A percentile compares a stretch with the other conserved stretches of the same genome.
phyloP scores from a whole-genome alignment of 805 yeast genomes.

The Grigorovia jiainica region DNA sequence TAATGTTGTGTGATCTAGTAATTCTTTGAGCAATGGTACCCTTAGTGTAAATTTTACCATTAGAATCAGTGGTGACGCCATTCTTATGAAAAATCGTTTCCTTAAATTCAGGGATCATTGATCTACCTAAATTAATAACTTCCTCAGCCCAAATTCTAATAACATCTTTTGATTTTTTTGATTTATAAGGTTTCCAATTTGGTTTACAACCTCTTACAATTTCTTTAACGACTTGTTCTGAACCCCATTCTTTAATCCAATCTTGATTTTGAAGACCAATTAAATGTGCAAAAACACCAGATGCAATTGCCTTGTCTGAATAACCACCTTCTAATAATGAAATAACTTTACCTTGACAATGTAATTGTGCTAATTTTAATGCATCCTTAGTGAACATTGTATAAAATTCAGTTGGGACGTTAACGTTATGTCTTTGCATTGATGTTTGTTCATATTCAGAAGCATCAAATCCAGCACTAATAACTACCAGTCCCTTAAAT shows the following conservation, averaged over 20 bases:
- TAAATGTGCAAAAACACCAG: constrained; percentile 73
- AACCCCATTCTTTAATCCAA: constrained; percentile 62
- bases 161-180: constrained; percentile 40
- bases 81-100: constrained; percentile 16
- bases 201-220: constrained; percentile 59
- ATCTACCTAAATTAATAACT: constrained; percentile 50
- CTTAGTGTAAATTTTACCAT: neutral
- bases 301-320: constrained; percentile 68
- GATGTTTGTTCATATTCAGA: constrained; percentile 72
- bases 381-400: constrained; percentile 65
- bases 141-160: constrained; percentile 56
- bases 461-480: constrained; percentile 86
- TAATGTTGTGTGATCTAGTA: constrained; percentile 16
- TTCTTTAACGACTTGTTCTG: constrained; percentile 52
- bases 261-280: constrained; percentile 52
- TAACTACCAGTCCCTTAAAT: constrained; percentile 51
- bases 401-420: constrained; percentile 75
- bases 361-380: constrained; percentile 55
- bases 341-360: constrained; percentile 49
- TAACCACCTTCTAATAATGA: constrained; percentile 82
- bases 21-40: constrained; percentile 16
- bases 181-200: constrained; percentile 50
- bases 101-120: constrained; percentile 45
- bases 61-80: neutral
- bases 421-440: constrained; percentile 78